Evolutionary conservation across 2,329 filamentous ascomycete species (phyloP).

Genomic region (Ceratocystis ficicola): DNA sequence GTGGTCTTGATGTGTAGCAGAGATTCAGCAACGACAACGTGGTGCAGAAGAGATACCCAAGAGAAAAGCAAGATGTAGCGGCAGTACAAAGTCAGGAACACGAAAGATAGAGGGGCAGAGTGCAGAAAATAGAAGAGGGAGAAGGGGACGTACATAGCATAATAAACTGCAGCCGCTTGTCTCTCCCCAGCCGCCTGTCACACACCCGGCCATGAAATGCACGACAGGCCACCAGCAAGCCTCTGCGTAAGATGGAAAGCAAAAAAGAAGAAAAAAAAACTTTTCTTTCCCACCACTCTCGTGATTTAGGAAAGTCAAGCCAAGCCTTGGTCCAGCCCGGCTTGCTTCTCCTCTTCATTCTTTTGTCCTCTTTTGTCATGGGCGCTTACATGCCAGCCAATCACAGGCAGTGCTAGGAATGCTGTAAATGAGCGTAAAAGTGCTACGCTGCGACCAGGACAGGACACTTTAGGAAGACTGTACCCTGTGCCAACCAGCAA

Average conservation of each 20-base stretch:
- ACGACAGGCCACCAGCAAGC: too few relatives aligned
- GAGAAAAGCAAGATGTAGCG: background rate
- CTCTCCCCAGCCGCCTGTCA: background rate
- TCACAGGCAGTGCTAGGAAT: background rate
- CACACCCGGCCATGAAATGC: background rate
- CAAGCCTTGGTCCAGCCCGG: background rate
- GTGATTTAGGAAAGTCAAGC: background rate
- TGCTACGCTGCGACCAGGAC: too few relatives aligned
- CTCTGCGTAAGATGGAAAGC: background rate
- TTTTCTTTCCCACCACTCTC: background rate
- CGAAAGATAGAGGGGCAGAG: background rate
- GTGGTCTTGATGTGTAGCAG: background rate
- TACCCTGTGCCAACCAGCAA: too few relatives aligned
- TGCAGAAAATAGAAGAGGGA: background rate
- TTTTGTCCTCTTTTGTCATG: conserved; percentile 5
- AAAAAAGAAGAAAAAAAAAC: conserved; percentile 1
- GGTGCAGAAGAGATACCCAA: background rate
- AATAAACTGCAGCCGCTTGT: background rate
- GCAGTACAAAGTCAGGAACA: background rate
- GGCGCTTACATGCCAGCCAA: conserved; percentile 22
- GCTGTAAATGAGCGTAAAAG: background rate
- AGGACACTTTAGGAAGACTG: too few relatives aligned
- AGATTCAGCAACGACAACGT: too few relatives aligned
- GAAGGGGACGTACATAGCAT: background rate
- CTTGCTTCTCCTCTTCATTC: background rate